Conservation (phyloP, 2,329 filamentous ascomycete species). For the Beauveria rudraprayagi region DNA sequence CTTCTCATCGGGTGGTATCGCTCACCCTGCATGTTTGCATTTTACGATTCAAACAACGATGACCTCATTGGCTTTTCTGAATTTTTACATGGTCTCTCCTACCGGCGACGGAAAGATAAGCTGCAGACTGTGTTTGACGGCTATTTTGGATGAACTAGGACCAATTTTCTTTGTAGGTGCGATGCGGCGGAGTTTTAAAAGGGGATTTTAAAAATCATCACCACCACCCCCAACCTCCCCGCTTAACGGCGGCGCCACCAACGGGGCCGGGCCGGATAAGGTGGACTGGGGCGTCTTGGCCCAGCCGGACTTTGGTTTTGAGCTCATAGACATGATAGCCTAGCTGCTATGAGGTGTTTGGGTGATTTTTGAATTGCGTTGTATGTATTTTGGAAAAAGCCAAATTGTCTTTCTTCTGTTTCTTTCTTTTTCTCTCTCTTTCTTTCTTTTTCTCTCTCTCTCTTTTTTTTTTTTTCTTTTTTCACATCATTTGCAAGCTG, state of each 20-base stretch:
- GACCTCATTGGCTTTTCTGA: too few relatives aligned
- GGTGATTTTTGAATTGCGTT: too few relatives aligned
- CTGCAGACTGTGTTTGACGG: too few relatives aligned
- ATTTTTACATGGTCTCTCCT: too few relatives aligned
- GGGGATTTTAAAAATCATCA: slow-evolving; percentile 32
- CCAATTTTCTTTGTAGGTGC: slow-evolving; percentile 24
- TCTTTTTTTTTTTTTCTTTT: too few relatives aligned
- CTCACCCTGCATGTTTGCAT: slow-evolving; percentile 36
- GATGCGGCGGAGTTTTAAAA: slow-evolving; percentile 37
- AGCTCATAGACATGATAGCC: slow-evolving; percentile 33
- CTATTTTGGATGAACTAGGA: slow-evolving; percentile 45
- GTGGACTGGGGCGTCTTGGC: slow-evolving; percentile 11
- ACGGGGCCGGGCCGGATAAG: slow-evolving; percentile 27
- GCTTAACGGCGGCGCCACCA: slow-evolving; percentile 28
- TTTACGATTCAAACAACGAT: too few relatives aligned
- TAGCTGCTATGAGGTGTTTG: slow-evolving; percentile 21
- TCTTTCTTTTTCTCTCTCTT: too few relatives aligned
- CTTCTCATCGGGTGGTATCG: slow-evolving; percentile 41
- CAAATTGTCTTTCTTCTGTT: too few relatives aligned
- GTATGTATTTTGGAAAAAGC: too few relatives aligned
- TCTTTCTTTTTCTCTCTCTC: too few relatives aligned
- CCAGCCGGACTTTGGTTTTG: slow-evolving; percentile 31
- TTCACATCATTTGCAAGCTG: too few relatives aligned
- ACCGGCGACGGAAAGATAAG: too few relatives aligned
- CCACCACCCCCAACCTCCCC: slow-evolving; percentile 23